A percentile compares a stretch with the other conserved stretches of the same genome.
phyloP scores from a whole-genome alignment of 805 yeast genomes.

The Schwanniomyces vanrijiae region DNA sequence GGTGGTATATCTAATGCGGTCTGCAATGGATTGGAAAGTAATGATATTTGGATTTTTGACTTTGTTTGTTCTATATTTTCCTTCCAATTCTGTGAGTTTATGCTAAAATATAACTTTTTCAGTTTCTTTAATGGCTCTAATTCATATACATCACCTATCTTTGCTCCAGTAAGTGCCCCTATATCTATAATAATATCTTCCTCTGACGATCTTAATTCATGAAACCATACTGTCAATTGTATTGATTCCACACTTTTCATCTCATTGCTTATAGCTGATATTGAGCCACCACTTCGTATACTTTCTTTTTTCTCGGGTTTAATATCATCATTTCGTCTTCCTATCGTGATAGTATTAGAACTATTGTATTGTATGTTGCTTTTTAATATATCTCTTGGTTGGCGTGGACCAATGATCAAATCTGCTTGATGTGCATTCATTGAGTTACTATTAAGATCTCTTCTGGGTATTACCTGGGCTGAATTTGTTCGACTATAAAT shows the following conservation, averaged over 20 bases:
- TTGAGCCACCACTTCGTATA: not conserved
- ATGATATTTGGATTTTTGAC: slow-evolving; percentile 47
- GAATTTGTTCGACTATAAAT: slow-evolving; percentile 14
- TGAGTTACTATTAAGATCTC: not conserved
- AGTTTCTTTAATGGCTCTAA: slow-evolving; percentile 45
- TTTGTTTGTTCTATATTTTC: slow-evolving; percentile 10
- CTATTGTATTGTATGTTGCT: not conserved
- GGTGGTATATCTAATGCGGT: slow-evolving; percentile 62
- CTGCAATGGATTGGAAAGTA: slow-evolving; percentile 61
- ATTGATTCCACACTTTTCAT: slow-evolving; percentile 26
- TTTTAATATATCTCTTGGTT: not conserved
- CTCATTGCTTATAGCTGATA: slow-evolving; percentile 4
- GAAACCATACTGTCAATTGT: slow-evolving; percentile 57
- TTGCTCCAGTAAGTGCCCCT: slow-evolving; percentile 57
- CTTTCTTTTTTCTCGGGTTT: slow-evolving; percentile 1
- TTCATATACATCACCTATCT: slow-evolving; percentile 78
- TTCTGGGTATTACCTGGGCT: not conserved
- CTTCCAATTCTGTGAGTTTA: slow-evolving; percentile 1
- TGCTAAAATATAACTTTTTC: slow-evolving; percentile 5
- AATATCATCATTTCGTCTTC: not conserved
- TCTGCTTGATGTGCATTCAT: slow-evolving; percentile 22
- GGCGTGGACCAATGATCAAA: slow-evolving; percentile 13
- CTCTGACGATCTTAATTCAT: slow-evolving; percentile 59
- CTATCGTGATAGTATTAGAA: not conserved
- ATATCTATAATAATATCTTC: slow-evolving; percentile 67